A percentile compares a stretch with the other conserved stretches of the same genome.
Conservation (phyloP, 345 rosid genomes). For the Cardiospermum halicacabum region DNA sequence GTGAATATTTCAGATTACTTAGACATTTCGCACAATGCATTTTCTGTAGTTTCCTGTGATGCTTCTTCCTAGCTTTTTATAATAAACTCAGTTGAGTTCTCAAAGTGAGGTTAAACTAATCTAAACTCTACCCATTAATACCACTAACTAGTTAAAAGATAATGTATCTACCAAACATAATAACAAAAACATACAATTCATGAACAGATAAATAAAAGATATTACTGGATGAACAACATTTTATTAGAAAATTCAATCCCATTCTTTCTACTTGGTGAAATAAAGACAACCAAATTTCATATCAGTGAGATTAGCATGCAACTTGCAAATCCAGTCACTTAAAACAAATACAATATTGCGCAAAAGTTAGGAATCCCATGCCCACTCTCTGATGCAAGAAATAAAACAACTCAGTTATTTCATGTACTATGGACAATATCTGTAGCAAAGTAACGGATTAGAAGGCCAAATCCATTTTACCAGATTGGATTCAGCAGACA, state of each 20-base stretch:
- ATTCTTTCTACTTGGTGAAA: background rate
- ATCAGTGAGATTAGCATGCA: background rate
- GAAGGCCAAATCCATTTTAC: background rate
- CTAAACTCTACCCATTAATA: too few species aligned
- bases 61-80: too few species aligned
- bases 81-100: too few species aligned
- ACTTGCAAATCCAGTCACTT: background rate
- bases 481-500: background rate
- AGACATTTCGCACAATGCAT: too few species aligned
- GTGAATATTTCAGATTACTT: background rate
- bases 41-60: too few species aligned
- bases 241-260: background rate
- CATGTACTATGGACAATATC: constrained; percentile 1
- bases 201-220: too few species aligned
- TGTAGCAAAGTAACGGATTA: background rate
- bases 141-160: too few species aligned
- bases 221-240: too few species aligned
- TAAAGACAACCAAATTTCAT: background rate
- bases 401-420: constrained; percentile 1
- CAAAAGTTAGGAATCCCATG: background rate
- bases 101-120: too few species aligned
- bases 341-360: background rate
- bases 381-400: background rate
- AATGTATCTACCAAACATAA: too few species aligned
- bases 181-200: too few species aligned